Percentiles rank a stretch among this genome's conserved stretches.
Evolutionary conservation across 2,329 filamentous ascomycete species (phyloP).

Genomic region (Fusarium anthophilum): DNA sequence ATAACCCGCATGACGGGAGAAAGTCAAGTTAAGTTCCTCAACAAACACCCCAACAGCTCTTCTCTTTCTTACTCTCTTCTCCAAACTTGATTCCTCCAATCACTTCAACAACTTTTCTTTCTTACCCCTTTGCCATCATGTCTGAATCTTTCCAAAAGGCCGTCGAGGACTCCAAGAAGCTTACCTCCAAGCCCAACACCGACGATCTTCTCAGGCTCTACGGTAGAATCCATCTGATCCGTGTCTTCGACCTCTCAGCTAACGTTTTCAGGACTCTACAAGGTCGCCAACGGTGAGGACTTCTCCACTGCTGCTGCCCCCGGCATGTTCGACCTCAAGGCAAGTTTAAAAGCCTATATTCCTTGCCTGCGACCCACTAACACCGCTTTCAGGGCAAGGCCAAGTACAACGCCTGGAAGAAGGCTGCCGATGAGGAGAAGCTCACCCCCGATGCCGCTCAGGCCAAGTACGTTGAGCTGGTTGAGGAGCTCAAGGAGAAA

Average conservation of each 20-base stretch:
- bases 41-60: constrained; percentile 36
- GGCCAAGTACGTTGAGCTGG: constrained; percentile 76
- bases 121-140: constrained; percentile 48
- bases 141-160: constrained; percentile 64
- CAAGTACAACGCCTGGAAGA: constrained; percentile 83
- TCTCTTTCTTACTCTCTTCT: constrained; percentile 2
- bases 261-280: constrained; percentile 62
- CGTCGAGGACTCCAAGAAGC: constrained; percentile 71
- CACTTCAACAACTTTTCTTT: not conserved
- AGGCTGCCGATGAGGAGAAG: constrained; percentile 69
- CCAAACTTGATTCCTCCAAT: not conserved
- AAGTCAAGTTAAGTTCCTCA: constrained; percentile 35
- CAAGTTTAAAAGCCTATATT: constrained; percentile 41
- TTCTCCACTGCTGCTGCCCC: constrained; percentile 65
- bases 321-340: constrained; percentile 77
- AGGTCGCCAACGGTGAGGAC: constrained; percentile 66
- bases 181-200: constrained; percentile 70
- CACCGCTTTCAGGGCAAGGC: constrained; percentile 71
- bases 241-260: not conserved
- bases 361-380: constrained; percentile 9
- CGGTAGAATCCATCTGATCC: constrained; percentile 51
- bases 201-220: constrained; percentile 72
- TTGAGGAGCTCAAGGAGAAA: constrained; percentile 76
- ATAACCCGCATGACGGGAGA: constrained; percentile 29
- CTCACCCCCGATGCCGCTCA: constrained; percentile 74